Conservation (phyloP, 768 basidiomycete species). For the Lactarius sanguifluus region DNA sequence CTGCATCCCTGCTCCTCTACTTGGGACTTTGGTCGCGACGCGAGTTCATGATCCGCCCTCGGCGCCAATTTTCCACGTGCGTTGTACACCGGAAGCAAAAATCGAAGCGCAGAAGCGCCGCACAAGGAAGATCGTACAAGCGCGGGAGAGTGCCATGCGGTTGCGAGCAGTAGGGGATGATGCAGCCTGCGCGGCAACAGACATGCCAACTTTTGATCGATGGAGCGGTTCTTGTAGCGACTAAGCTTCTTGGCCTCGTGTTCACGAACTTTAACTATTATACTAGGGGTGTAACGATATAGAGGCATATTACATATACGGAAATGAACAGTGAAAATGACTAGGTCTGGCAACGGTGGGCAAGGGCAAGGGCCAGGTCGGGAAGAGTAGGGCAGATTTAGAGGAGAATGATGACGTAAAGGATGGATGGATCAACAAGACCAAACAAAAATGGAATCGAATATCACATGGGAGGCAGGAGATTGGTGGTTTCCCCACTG, state of each 20-base stretch:
- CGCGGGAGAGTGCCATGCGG: slow-evolving; percentile 18
- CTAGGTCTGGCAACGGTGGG: background rate
- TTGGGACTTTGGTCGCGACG: slow-evolving; percentile 14
- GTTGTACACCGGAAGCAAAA: background rate
- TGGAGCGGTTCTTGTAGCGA: slow-evolving; percentile 9
- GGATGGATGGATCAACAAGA: background rate
- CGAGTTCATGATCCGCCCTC: slow-evolving; percentile 3
- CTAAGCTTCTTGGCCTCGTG: background rate
- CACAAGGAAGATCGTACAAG: slow-evolving; percentile 16
- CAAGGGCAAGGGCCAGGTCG: background rate
- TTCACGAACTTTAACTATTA: background rate
- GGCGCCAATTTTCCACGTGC: background rate
- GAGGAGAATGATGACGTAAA: slow-evolving; percentile 8
- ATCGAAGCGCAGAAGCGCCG: slow-evolving; percentile 12
- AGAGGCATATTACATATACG: background rate
- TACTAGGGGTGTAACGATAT: background rate
- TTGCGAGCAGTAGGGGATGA: slow-evolving; percentile 17
- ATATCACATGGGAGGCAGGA: slow-evolving; percentile 27
- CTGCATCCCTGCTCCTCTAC: background rate
- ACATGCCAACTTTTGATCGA: background rate
- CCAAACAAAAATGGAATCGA: slow-evolving; percentile 13
- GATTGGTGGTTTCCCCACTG: slow-evolving; percentile 7
- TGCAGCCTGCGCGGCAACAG: background rate
- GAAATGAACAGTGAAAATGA: background rate
- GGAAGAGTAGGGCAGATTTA: too few relatives aligned